These are phyloP conservation scores for Lipomyces mesembrius DNA, from an alignment of 805 yeast species.

Conservation along the genomic window DNA sequence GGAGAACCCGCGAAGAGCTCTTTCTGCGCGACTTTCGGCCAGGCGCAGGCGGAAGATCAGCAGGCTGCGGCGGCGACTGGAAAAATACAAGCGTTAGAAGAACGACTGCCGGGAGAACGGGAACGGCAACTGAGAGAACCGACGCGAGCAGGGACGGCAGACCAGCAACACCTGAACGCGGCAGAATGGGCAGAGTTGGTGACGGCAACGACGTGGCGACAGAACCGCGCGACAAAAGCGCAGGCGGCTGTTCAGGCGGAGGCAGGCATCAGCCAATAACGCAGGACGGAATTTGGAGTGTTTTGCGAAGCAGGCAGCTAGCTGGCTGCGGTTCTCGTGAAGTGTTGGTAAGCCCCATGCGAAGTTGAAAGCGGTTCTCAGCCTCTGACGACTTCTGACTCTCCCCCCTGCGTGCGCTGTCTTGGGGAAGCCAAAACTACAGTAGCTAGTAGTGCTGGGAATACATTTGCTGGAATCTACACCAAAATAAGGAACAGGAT, in stretches of 20 bases:
- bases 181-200: conserved; percentile 20
- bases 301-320: background rate
- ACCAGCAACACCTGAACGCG: conserved; percentile 24
- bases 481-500: background rate
- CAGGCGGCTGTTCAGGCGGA: conserved; percentile 18
- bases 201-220: conserved; percentile 28
- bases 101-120: conserved; percentile 24
- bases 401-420: background rate
- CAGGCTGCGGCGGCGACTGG: conserved; percentile 15
- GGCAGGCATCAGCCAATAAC: conserved; percentile 4
- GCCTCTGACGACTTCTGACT: background rate
- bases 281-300: background rate
- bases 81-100: conserved; percentile 17
- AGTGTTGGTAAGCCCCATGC: background rate
- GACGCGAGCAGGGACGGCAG: conserved; percentile 26
- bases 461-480: background rate
- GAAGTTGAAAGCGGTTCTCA: background rate
- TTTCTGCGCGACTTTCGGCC: background rate
- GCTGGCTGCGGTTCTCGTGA: background rate
- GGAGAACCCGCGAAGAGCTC: background rate
- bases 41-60: background rate
- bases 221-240: conserved; percentile 21
- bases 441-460: no score
- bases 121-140: conserved; percentile 28
- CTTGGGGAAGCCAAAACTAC: background rate